Evolutionary conservation across 805 yeast species (phyloP).

Genomic region (Ogataea nitratoaversa): DNA sequence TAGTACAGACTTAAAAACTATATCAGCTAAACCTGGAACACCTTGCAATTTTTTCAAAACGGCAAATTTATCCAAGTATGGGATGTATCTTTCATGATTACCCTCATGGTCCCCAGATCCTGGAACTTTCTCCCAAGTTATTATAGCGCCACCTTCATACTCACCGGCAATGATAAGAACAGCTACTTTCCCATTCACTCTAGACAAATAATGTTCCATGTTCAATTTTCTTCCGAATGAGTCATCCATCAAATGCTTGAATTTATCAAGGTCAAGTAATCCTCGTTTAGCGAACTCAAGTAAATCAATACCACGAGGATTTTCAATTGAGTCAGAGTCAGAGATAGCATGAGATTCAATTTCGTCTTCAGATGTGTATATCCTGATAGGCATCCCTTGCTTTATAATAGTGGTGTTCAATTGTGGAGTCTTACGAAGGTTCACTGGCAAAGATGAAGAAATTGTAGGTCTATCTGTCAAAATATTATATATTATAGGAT

Average conservation of each 20-base stretch:
- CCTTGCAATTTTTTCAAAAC: slow-evolving; percentile 83
- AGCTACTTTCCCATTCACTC: slow-evolving; percentile 67
- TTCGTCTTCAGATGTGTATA: slow-evolving; percentile 29
- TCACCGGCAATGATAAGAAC: slow-evolving; percentile 85
- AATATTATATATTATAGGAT: slow-evolving; percentile 86
- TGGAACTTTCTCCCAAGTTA: slow-evolving; percentile 64
- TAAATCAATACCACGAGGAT: slow-evolving; percentile 37
- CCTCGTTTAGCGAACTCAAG: slow-evolving; percentile 33
- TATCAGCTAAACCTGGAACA: slow-evolving; percentile 88
- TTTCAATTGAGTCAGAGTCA: background rate
- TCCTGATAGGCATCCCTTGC: slow-evolving; percentile 62
- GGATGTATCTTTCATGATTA: slow-evolving; percentile 34
- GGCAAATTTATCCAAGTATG: slow-evolving; percentile 93
- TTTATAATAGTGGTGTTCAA: slow-evolving; percentile 76
- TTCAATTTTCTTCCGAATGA: slow-evolving; percentile 75
- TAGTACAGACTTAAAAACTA: slow-evolving; percentile 77
- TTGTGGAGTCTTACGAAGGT: slow-evolving; percentile 50
- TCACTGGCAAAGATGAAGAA: slow-evolving; percentile 84
- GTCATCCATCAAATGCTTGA: slow-evolving; percentile 64
- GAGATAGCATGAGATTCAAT: background rate
- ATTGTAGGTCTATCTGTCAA: slow-evolving; percentile 88
- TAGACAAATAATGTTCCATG: slow-evolving; percentile 55
- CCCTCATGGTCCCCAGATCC: slow-evolving; percentile 4
- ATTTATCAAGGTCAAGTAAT: slow-evolving; percentile 49
- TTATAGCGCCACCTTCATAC: slow-evolving; percentile 91